phyloP scores from a whole-genome alignment of 768 basidiomycete genomes.

The Hortiboletus campestris region DNA sequence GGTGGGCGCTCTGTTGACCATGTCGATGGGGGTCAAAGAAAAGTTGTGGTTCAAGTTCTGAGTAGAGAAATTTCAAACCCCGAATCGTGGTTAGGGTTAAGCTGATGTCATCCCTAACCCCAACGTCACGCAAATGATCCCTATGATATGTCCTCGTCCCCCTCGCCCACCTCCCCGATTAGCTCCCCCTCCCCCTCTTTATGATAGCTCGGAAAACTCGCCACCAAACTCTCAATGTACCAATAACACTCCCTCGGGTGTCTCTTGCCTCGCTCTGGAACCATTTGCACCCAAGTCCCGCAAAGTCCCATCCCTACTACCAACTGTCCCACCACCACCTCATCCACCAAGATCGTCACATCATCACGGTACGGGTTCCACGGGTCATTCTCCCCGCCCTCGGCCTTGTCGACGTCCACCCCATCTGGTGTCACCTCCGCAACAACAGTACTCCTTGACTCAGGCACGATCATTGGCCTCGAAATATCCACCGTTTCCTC shows the following conservation, averaged over 20 bases:
- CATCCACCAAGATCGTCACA: conserved; percentile 31
- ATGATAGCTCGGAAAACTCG: conserved; percentile 52
- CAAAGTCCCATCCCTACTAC: conserved; percentile 32
- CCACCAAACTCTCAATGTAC: conserved; percentile 55
- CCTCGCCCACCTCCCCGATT: background rate
- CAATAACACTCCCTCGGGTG: conserved; percentile 38
- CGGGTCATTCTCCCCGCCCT: conserved; percentile 8
- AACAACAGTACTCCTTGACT: conserved; percentile 28
- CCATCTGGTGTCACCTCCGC: conserved; percentile 5
- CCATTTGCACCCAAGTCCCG: conserved; percentile 37
- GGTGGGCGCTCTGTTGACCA: background rate
- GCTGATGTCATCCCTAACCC: conserved; percentile 15
- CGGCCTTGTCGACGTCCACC: background rate
- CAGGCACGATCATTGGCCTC: conserved; percentile 32
- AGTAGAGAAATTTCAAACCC: conserved; percentile 26
- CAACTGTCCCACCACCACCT: conserved; percentile 11
- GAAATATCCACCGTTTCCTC: conserved; percentile 38
- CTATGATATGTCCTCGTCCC: background rate
- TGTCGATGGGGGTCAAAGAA: background rate
- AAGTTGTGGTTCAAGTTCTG: background rate
- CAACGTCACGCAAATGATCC: background rate
- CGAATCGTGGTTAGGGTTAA: conserved; percentile 29
- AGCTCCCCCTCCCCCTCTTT: conserved; percentile 13
- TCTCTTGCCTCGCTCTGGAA: conserved; percentile 8
- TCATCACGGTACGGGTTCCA: conserved; percentile 40